Base-by-base conservation (phyloP, 495 filamentous ascomycete species). In the Astrothelium subdiscretum region DNA sequence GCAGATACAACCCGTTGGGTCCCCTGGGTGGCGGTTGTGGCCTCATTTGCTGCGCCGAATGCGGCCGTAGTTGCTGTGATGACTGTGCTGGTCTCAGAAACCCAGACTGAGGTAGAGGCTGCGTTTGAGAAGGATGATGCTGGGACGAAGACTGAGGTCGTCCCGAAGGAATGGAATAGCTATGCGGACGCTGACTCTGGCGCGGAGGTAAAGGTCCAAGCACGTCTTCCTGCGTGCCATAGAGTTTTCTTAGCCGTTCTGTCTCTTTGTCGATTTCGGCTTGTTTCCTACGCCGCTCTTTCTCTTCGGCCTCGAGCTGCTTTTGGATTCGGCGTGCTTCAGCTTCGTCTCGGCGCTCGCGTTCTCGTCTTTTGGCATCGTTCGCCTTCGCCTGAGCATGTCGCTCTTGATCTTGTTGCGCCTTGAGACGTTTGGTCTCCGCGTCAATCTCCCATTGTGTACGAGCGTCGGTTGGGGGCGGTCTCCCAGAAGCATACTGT, bases 251-350 rank as follows among this genome's bases (percentile, higher is more conserved):
- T 11, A 98, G 72, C 2, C 92, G 79, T 68, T 92, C 88, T 0
- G 94, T 97, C 73, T 97, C 94, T 61, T 84, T 83, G 26, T 89
- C 87, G 15, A 97, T 76, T 65, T 90, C 90, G 1, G 80, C 83
- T 60, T 95, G 82, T 31, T 82, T 82, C 31, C 78, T 75, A n/a
- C 78, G 78, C 0, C 79, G 80, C 32, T 86, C 84, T 38, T 83
- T 82, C 31, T 89, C 87, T 72, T 96, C 91, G 4, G 87, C 83
- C 43, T 89, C 87, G 1, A 95, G 79, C 78, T 92, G 87, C 69
- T 81, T 84, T 73, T 86, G 85, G 52, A 87, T 87, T 57, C 85
- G 84, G 62, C 82, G 81, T 62, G 85, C 80, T 74, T 90, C 89
- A 59, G 79, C 80, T 27, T 76, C 72, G 20, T 84, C 85, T 43